These are phyloP conservation scores for Coleophoma cylindrospora DNA, from an alignment of 2,329 filamentous ascomycete species.

Conservation along the genomic window DNA sequence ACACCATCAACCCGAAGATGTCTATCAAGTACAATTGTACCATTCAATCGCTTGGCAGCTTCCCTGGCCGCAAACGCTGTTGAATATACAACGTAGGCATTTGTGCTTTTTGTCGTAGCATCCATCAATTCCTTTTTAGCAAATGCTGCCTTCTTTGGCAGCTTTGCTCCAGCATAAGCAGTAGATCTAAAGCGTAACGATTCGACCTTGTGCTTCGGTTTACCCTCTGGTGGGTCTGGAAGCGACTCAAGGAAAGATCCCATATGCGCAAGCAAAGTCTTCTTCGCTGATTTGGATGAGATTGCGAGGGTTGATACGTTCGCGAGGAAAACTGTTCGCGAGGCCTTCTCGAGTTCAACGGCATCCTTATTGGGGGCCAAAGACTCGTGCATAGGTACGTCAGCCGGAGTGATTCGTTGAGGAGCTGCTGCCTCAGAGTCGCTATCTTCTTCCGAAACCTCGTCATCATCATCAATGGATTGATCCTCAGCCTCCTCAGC, in stretches of 20 bases:
- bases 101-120: constrained; percentile 85
- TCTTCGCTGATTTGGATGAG: constrained; percentile 75
- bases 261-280: constrained; percentile 70
- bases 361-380: constrained; percentile 46
- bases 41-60: constrained; percentile 75
- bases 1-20: constrained; percentile 90
- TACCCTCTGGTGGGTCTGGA: constrained; percentile 37
- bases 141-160: constrained; percentile 92
- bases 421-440: constrained; percentile 26
- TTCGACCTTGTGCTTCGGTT: constrained; percentile 67
- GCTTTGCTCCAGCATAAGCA: constrained; percentile 68
- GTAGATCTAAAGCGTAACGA: constrained; percentile 93
- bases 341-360: constrained; percentile 75
- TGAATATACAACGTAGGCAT: constrained; percentile 89
- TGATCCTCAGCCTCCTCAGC: constrained; percentile 25
- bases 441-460: constrained; percentile 18
- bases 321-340: constrained; percentile 85
- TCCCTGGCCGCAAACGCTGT: constrained; percentile 69
- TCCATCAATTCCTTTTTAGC: constrained; percentile 89
- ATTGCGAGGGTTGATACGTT: constrained; percentile 85
- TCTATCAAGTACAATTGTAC: constrained; percentile 74
- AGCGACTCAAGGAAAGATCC: constrained; percentile 63
- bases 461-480: constrained; percentile 18
- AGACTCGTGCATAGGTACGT: constrained; percentile 48
- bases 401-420: constrained; percentile 34